Base-by-base conservation (phyloP, 345 rosid species). In the Stellera chamaejasme region DNA sequence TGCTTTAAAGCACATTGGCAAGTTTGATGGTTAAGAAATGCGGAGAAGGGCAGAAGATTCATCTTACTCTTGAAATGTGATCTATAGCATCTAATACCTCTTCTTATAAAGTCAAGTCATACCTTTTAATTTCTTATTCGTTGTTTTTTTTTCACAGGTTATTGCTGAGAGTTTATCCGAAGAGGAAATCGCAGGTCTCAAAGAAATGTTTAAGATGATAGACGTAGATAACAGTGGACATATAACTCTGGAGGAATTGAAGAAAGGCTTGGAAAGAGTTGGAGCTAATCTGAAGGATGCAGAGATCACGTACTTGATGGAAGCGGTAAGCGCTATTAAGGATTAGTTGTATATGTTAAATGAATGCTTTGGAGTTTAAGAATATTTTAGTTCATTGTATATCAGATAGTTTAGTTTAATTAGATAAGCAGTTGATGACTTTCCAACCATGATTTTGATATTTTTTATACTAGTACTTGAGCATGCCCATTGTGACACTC, bases 131-230 rank as follows among this genome's bases (percentile, higher is more conserved):
- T 32, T 8, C 39, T 3, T 47, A 11, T 11, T 48, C 49, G 1
- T 52, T 42, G 44, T 13, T 58, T n/a, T 59, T n/a, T 59, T 43
- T 58, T 64, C 43, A 10, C 64, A 91, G 98, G 84, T 88, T 36
- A 91, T 91, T 65, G 95, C 96, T 46, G 96, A 91, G 52, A 88
- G 77, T 76, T 72, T 91, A 12, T 88, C 96, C 2, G 96, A 88
- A 71, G 95, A 83, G 59, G 96, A 91, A 68, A 88, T 88, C 55
- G 98, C 92, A 6, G 95, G 98, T 27, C 66, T 91, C 45, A 91
- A 77, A 62, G 84, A 88, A 75, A 88, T 88, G 92, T 91, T 91
- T 73, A 85, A 82, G 80, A 91, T 85, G 95, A 91, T 91, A 58
- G 98, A 91, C 61, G 50, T 87, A 58, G 97, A 90, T 67, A 75